Conservation (phyloP, 1,284 basidiomycete species). For the Xanthoconium separans region DNA sequence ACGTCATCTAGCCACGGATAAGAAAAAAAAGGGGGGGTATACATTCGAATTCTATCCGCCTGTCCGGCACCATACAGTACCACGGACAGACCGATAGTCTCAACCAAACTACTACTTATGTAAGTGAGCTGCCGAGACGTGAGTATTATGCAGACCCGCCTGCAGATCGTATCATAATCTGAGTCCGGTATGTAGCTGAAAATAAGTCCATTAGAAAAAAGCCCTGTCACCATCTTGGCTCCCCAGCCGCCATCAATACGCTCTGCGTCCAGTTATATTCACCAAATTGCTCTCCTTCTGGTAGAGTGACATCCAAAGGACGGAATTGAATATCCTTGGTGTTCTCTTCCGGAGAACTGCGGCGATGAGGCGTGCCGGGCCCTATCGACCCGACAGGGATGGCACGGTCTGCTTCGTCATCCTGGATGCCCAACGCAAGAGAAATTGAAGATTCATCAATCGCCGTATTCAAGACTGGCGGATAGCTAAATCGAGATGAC, state of each 20-base stretch:
- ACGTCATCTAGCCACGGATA: conserved; percentile 20
- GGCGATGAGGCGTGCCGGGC: not conserved
- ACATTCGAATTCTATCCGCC: too few relatives aligned
- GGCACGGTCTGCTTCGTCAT: conserved; percentile 15
- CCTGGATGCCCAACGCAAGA: conserved; percentile 34
- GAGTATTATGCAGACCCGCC: conserved; percentile 30
- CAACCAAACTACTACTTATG: conserved; percentile 14
- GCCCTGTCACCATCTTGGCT: conserved; percentile 25
- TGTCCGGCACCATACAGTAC: too few relatives aligned
- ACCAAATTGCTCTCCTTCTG: conserved; percentile 26
- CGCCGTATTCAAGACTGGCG: conserved; percentile 34
- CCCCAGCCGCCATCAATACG: conserved; percentile 34
- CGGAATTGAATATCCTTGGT: conserved; percentile 18
- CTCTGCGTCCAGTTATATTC: conserved; percentile 34
- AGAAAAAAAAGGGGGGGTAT: conserved; percentile 24
- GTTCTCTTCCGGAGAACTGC: conserved; percentile 2
- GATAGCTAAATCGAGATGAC: conserved; percentile 35
- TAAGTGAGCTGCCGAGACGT: conserved; percentile 13
- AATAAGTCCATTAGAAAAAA: conserved; percentile 10
- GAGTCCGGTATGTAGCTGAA: conserved; percentile 19
- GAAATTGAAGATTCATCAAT: conserved; percentile 37
- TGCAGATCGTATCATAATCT: conserved; percentile 28
- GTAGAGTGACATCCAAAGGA: conserved; percentile 25
- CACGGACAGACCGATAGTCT: conserved; percentile 10
- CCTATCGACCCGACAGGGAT: conserved; percentile 2